Evolutionary conservation across 257 asterid species (phyloP).

Genomic region (Solanum infundibuliforme): DNA sequence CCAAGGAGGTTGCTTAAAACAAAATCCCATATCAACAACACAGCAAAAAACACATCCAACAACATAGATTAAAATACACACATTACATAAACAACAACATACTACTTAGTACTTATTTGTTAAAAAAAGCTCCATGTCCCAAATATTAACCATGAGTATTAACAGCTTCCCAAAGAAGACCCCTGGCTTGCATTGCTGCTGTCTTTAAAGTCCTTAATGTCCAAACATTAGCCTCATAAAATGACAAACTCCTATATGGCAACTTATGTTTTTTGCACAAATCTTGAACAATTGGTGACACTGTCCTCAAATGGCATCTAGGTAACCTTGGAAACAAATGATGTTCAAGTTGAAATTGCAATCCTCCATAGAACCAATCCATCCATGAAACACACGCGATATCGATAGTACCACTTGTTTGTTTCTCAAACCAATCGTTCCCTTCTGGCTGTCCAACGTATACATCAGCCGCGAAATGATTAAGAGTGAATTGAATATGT

Average conservation of each 20-base stretch:
- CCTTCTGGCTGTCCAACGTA: conserved; percentile 75
- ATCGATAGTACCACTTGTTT: conserved; percentile 70
- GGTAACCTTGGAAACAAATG: conserved; percentile 93
- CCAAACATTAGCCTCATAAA: conserved; percentile 49
- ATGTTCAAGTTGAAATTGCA: conserved; percentile 86
- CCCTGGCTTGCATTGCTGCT: conserved; percentile 79
- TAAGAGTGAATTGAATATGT: conserved; percentile 70
- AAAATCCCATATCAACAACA: background rate
- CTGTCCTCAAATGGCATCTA: conserved; percentile 59
- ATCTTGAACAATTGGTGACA: conserved; percentile 63
- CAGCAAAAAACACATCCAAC: background rate
- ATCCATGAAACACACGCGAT: conserved; percentile 51
- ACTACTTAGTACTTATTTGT: background rate
- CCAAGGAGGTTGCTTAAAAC: background rate
- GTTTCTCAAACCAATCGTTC: conserved; percentile 87
- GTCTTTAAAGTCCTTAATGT: conserved; percentile 51
- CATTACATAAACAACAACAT: background rate
- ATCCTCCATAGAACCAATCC: conserved; percentile 90
- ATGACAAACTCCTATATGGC: conserved; percentile 65
- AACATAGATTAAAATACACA: background rate
- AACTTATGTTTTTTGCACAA: conserved; percentile 73
- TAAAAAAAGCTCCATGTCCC: background rate
- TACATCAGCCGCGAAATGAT: conserved; percentile 73
- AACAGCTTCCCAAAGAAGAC: conserved; percentile 81
- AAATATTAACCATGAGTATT: conserved; percentile 67